Evolutionary conservation across 208 protist genomes (phyloP), one percentile per base, ranked within the genome.

Genomic region (Trypanosoma melophagium): DNA sequence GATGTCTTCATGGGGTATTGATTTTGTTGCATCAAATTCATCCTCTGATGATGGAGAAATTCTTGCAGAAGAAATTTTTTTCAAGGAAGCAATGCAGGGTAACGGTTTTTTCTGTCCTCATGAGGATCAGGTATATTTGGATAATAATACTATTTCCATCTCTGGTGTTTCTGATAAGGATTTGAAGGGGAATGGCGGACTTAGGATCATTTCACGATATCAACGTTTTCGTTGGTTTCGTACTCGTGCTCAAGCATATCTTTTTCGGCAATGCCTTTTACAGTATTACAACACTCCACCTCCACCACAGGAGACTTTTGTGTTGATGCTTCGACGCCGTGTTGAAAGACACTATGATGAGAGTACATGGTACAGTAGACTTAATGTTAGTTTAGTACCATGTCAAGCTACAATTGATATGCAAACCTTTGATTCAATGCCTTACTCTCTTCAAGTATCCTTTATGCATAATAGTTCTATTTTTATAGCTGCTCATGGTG

Each of bases 201-300:
- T 69, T 17, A 24, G 54, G 16, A 56, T 73, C 7, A 50, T 73
- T 50, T 13, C 24, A 25, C 50, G 58, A 47, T 60, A 44, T 40
- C 50, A 66, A 24, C 67, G 58, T 60, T 77, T 67, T 61, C 45
- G 72, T 12, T 77, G 72, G 72, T 77, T 77, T 66, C 60, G 67
- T 12, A 67, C 64, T 56, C 58, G 56, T 24, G 40, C 41, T 24
- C 72, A 77, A 22, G 72, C 60, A 44, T 44, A 24, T 38, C 31
- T 71, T 14, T 77, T 77, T 60, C 42, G 72, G 4, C 3, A 55
- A n/a, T 77, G 53, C 17, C 51, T 77, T 13, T 44, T 71, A 12
- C 31, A 51, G 22, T 60, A 71, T 28, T 71, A 61, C 24, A 28
- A 58, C 7, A 17, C 60, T 52, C 47, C 56, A 38, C 9, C 28